phyloP scores from a whole-genome alignment of 345 rosid species.

The Eucalyptus curtisii region DNA sequence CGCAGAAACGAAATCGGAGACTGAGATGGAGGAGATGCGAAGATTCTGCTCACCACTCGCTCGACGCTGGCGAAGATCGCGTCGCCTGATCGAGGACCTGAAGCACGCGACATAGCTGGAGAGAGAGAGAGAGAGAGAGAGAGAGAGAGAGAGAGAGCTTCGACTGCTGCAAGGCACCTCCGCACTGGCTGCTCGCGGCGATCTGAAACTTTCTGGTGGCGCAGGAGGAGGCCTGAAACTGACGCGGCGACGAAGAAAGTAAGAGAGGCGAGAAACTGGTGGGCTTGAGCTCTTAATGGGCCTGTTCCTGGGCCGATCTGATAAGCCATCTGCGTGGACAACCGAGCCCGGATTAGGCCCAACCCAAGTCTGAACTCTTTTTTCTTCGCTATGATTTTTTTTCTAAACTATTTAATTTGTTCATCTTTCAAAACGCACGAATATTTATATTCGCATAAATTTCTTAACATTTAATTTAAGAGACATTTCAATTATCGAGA shows the following conservation, averaged over 20 bases:
- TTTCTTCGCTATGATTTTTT: neutral
- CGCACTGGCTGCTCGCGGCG: neutral
- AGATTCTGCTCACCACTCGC: conserved; percentile 43
- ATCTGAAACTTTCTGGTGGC: neutral
- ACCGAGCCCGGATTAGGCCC: neutral
- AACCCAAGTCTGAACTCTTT: neutral
- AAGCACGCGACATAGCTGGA: conserved; percentile 10
- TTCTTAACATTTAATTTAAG: neutral
- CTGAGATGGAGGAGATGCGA: neutral
- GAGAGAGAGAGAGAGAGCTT: neutral
- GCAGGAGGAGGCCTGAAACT: neutral
- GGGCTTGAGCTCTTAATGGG: neutral
- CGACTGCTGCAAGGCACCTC: neutral
- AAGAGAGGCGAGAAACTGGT: neutral
- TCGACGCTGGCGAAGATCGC: conserved; percentile 85
- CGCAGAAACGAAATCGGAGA: neutral
- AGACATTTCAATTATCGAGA: neutral
- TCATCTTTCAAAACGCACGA: neutral
- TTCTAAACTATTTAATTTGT: neutral
- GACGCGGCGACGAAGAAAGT: neutral
- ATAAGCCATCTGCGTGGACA: neutral
- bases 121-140: neutral
- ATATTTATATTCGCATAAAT: neutral
- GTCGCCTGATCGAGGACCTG: conserved; percentile 84
- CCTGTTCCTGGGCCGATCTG: neutral